Evolutionary conservation across 345 rosid genomes (phyloP).

Genomic region (Nephelium lappaceum): DNA sequence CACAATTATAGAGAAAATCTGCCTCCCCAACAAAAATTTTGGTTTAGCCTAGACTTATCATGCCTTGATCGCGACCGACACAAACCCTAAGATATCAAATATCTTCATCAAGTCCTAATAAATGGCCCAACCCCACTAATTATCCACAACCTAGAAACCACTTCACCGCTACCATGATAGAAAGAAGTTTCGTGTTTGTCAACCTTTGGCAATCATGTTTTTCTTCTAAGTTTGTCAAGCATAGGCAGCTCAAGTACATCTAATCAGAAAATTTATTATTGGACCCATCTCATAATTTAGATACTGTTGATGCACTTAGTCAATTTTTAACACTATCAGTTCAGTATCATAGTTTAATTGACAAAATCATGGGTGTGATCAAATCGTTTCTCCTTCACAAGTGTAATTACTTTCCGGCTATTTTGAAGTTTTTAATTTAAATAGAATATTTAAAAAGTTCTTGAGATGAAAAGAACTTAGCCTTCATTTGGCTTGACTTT

Average conservation of each 20-base stretch:
- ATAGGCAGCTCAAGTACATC: not conserved
- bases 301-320: constrained; percentile 6
- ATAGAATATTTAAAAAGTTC: no score
- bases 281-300: not conserved
- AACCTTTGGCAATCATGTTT: constrained; percentile 8
- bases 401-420: no score
- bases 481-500: no score
- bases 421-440: no score
- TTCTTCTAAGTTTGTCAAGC: not conserved
- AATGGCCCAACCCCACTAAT: not conserved
- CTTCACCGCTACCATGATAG: not conserved
- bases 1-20: no score
- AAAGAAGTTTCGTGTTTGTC: constrained; percentile 16
- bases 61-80: not conserved
- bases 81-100: not conserved
- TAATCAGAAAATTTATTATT: not conserved
- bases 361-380: no score
- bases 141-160: not conserved
- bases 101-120: not conserved
- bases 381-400: no score
- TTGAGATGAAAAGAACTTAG: no score
- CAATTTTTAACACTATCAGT: not conserved
- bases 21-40: no score
- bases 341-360: not conserved
- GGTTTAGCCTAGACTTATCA: no score